Conservation (phyloP, 495 filamentous ascomycete genomes). For the Neurospora sp. region DNA sequence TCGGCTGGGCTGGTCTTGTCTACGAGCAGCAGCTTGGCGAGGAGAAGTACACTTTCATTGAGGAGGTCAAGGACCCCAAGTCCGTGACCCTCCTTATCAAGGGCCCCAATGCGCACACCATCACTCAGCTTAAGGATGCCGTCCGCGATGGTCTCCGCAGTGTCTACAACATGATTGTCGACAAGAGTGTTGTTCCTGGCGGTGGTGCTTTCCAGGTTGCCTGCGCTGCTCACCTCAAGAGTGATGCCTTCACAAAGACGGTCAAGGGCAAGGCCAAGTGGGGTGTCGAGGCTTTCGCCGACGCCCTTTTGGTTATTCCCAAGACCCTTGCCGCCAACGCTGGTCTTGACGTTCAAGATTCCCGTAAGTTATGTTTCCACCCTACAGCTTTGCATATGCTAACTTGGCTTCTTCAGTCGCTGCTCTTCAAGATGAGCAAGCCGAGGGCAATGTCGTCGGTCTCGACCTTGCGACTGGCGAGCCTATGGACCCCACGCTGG, state of each 20-base stretch:
- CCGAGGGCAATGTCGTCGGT: slow-evolving; percentile 76
- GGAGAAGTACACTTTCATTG: slow-evolving; percentile 98
- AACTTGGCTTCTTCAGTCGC: slow-evolving; percentile 47
- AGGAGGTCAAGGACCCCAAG: slow-evolving; percentile 97
- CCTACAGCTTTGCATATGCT: slow-evolving; percentile 1
- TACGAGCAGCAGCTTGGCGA: slow-evolving; percentile 97
- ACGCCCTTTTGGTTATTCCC: slow-evolving; percentile 86
- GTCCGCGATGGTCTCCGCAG: slow-evolving; percentile 92
- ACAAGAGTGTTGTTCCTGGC: slow-evolving; percentile 87
- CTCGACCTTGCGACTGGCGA: slow-evolving; percentile 77
- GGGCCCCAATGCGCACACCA: slow-evolving; percentile 92
- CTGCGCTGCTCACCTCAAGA: slow-evolving; percentile 77
- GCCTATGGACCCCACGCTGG: slow-evolving; percentile 90
- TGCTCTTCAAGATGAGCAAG: slow-evolving; percentile 70
- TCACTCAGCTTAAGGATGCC: slow-evolving; percentile 89
- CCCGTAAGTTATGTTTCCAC: slow-evolving; percentile 44
- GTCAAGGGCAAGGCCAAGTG: slow-evolving; percentile 97
- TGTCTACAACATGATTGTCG: slow-evolving; percentile 98
- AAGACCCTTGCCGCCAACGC: slow-evolving; percentile 96
- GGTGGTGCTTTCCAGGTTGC: slow-evolving; percentile 95
- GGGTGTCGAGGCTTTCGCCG: slow-evolving; percentile 88
- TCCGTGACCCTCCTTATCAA: slow-evolving; percentile 98
- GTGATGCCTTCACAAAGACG: slow-evolving; percentile 69
- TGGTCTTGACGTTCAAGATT: slow-evolving; percentile 92
- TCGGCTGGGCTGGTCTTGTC: slow-evolving; percentile 93